These are phyloP conservation scores for Xylaria sp. DNA, from an alignment of 2,329 filamentous ascomycete genomes.

Conservation along the genomic window DNA sequence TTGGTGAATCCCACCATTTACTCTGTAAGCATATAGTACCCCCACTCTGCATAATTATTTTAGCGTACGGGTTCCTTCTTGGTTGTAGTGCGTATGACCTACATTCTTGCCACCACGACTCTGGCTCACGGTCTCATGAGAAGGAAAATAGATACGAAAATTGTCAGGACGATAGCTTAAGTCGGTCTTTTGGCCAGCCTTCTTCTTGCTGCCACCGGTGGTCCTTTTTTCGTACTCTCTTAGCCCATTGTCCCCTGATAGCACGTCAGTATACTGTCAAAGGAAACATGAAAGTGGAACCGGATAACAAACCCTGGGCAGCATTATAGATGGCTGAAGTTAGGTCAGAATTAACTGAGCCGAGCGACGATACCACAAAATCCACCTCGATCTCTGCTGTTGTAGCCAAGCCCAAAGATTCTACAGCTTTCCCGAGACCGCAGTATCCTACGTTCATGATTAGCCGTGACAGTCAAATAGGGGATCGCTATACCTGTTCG, in stretches of 20 bases:
- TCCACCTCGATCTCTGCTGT: conserved; percentile 72
- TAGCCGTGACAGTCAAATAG: conserved; percentile 23
- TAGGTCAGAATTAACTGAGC: conserved; percentile 76
- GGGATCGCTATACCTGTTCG: conserved; percentile 56
- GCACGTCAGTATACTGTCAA: conserved; percentile 21
- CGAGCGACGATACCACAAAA: conserved; percentile 83
- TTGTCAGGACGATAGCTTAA: conserved; percentile 54
- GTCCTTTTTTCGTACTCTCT: conserved; percentile 58
- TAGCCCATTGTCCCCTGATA: conserved; percentile 56
- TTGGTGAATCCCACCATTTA: conserved; percentile 75
- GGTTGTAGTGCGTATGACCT: conserved; percentile 46
- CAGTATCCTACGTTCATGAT: conserved; percentile 69
- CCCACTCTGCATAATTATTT: conserved; percentile 62
- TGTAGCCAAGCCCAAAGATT: conserved; percentile 69
- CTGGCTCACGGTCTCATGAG: conserved; percentile 71
- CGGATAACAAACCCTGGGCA: conserved; percentile 60
- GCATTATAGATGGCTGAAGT: conserved; percentile 67
- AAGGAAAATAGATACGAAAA: conserved; percentile 85
- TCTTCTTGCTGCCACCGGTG: conserved; percentile 49
- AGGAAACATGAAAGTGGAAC: conserved; percentile 2
- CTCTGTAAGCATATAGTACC: conserved; percentile 85
- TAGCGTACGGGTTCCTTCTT: conserved; percentile 13
- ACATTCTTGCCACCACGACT: conserved; percentile 73
- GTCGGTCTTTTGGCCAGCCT: conserved; percentile 42
- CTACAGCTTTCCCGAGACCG: conserved; percentile 76